Evolutionary conservation across 2,329 filamentous ascomycete genomes (phyloP), one percentile per base, ranked within the genome.

Genomic region (Phaeomoniella chlamydospora): DNA sequence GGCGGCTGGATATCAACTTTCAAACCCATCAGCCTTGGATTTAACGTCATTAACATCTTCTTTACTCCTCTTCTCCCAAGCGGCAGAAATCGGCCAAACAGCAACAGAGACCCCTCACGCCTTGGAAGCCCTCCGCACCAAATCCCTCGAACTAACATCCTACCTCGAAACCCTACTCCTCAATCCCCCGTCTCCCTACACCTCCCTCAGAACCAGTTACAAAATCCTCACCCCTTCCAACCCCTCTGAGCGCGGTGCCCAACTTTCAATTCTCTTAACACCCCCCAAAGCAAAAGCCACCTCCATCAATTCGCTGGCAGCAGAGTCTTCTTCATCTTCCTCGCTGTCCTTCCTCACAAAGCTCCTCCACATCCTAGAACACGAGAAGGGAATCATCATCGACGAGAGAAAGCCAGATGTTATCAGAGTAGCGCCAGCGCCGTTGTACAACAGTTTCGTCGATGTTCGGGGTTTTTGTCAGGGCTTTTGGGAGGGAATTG

Each of bases 391-490:
- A 1, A 75, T 90, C 2, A 70, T 92, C 1, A 75, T 82, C 26
- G 86, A 94, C 52, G 81, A 90, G 66, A 67, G 86, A 40, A 83
- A 82, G 54, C 86, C 87, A 1, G 77, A 87, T 51, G 86, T 94
- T 12, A 77, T 94, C 35, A 67, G 86, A 2, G 75, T 92, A 1
- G 84, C 86, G 2, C 86, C 87, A 1, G 79, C 81, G 30, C 85
- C 86, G 5, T 55, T 94, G 45, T 94, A 93, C 58, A 88, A 88
- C 49, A 74, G 71, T 0, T 92, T 82, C 52, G 65, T 67, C 40
- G 86, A 94, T 47, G 76, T 86, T 4, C 75, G 59, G 61, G 53
- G 57, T 12, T 83, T 83, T 50, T 39, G 34, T 18, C 38, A 40
- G 18, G 41, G 44, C 4, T 35, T 47, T 22, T 39, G 41, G 30